A percentile compares a stretch with the other conserved stretches of the same genome.
Conservation (phyloP, 345 rosid species). For the Camelina hispida region DNA sequence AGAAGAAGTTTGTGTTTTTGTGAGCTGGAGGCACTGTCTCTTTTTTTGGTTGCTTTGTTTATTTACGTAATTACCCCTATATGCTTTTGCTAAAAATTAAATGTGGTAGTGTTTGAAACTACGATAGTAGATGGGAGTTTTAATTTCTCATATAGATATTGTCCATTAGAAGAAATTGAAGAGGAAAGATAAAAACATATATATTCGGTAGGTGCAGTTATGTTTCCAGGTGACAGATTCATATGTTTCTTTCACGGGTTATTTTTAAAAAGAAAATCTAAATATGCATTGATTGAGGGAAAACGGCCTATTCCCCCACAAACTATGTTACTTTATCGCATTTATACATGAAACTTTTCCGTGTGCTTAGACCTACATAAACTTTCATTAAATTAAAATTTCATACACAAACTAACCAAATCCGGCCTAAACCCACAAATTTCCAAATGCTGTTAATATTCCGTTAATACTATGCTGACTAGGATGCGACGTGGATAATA, state of each 20-base stretch:
- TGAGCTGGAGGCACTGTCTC: constrained; percentile 46
- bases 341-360: too few species aligned
- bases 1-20: constrained; percentile 35
- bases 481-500: too few species aligned
- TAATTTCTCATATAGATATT: not conserved
- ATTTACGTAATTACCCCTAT: constrained; percentile 13
- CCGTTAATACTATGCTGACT: too few species aligned
- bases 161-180: constrained; percentile 1
- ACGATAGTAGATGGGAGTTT: not conserved
- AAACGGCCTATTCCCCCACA: too few species aligned
- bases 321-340: too few species aligned
- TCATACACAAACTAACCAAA: too few species aligned
- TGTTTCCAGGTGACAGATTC: constrained; percentile 40
- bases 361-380: too few species aligned
- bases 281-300: not conserved
- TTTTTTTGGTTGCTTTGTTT: not conserved
- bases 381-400: too few species aligned
- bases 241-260: constrained; percentile 27
- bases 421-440: too few species aligned
- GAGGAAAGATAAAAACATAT: not conserved
- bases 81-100: not conserved
- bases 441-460: too few species aligned
- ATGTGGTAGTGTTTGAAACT: constrained; percentile 3
- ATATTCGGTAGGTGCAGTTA: constrained; percentile 20
- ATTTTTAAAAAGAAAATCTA: not conserved